Evolutionary conservation across 2,329 filamentous ascomycete species (phyloP), one percentile per base, ranked within the genome.

Genomic region (Diaporthe sp.): DNA sequence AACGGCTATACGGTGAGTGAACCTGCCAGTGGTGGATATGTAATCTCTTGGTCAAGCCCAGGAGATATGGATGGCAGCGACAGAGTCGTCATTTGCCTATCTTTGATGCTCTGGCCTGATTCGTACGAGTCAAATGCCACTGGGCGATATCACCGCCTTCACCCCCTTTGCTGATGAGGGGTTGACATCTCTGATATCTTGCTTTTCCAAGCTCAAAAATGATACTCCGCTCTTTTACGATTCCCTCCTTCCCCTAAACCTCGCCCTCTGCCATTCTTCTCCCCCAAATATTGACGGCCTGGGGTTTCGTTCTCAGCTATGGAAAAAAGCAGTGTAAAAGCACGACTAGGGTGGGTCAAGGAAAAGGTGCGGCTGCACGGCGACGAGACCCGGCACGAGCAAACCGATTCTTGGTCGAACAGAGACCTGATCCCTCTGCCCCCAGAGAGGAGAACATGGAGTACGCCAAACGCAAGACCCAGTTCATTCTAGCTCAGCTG

Each of bases 341-440:
- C 37, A 30, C 55, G 72, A 25, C 27, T 70, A 9, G 56, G 47
- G 15, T 39, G 17, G 10, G n/a, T 75, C 68, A 72, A 72, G 63
- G 75, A 72, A 42, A 76, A 70, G 27, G 42, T 75, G 17, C 65
- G 53, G 4, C 75, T 76, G 4, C 75, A 76, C 32, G 75, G 75
- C 32, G 75, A 76, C 12, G 75, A 70, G 8, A 15, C 47, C 32
- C 56, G 66, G 15, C 72, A 76, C 44, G 75, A 76, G 19, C 72
- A 75, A n/a, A 76, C 75, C 1, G 73, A 76, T n/a, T 32, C 75
- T 19, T 76, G 72, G 73, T 72, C 69, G 19, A 76, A 76, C 72
- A 71, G 75, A 65, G 75, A 76, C 47, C 63, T 76, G 47, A 76
- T 76, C 25, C 75, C 75, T 65, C 69, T 76, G 0, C 75, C 75